Evolutionary conservation across 2,329 filamentous ascomycete species (phyloP).

Genomic region (Chaetomiaceae sp.): DNA sequence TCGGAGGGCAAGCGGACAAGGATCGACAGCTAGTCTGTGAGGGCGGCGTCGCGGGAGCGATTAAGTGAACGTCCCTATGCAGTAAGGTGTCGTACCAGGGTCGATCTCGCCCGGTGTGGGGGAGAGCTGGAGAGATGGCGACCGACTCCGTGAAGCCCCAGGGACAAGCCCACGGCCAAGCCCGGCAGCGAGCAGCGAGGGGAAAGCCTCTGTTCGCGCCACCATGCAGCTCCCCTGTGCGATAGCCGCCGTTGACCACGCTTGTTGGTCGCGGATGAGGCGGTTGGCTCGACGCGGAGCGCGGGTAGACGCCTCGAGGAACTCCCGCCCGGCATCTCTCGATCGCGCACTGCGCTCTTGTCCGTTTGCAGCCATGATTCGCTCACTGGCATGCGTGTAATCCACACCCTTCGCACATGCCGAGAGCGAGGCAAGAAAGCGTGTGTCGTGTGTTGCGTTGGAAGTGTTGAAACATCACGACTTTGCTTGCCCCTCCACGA

Average conservation of each 20-base stretch:
- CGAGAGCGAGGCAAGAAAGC: too few relatives aligned
- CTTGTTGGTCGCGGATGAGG: slow-evolving; percentile 9
- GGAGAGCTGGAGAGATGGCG: background rate
- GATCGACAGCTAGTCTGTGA: background rate
- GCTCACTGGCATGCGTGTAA: background rate
- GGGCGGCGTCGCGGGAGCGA: slow-evolving; percentile 10
- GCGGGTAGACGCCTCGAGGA: slow-evolving; percentile 15
- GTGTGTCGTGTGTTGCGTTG: background rate
- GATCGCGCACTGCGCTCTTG: slow-evolving; percentile 12
- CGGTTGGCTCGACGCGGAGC: slow-evolving; percentile 9
- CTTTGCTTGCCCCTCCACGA: background rate
- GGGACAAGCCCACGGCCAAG: background rate
- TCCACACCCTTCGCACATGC: background rate
- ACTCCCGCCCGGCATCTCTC: slow-evolving; percentile 14
- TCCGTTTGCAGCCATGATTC: slow-evolving; percentile 4
- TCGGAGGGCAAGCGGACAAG: background rate
- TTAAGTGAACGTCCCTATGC: background rate
- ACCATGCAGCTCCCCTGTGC: slow-evolving; percentile 10
- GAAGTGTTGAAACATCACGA: background rate
- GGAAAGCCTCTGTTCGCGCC: slow-evolving; percentile 4
- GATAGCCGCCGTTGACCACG: slow-evolving; percentile 18
- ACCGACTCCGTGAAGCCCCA: too few relatives aligned
- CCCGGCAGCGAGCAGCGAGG: background rate
- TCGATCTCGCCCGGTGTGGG: background rate
- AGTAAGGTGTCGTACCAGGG: too few relatives aligned